phyloP scores from a whole-genome alignment of 2,329 filamentous ascomycete species.

The Epichloe amarillans region DNA sequence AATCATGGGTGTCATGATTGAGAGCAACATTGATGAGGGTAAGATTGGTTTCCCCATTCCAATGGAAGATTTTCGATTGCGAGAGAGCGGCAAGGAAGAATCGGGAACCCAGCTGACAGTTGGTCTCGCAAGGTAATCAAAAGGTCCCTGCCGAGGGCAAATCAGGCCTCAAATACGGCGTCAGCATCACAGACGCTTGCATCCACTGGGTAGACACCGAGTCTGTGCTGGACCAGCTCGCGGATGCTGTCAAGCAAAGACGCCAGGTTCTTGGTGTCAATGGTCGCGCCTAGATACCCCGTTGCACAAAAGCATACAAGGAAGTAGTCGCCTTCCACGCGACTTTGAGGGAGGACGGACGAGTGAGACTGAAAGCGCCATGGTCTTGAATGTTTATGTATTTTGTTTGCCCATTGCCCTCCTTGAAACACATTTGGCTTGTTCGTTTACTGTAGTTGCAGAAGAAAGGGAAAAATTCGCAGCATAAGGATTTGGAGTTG shows the following conservation, averaged over 20 bases:
- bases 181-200: constrained; percentile 93
- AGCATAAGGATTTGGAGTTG: not conserved
- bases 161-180: constrained; percentile 66
- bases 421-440: not conserved
- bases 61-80: not conserved
- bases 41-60: not conserved
- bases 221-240: constrained; percentile 68
- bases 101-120: not conserved
- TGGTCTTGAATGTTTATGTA: not conserved
- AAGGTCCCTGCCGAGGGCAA: constrained; percentile 80
- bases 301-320: not conserved
- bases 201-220: constrained; percentile 86
- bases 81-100: not conserved
- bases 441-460: not conserved
- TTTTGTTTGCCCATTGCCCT: not conserved
- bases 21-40: constrained; percentile 88
- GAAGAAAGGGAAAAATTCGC: not conserved
- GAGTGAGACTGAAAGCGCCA: not conserved
- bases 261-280: constrained; percentile 26
- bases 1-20: constrained; percentile 96
- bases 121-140: constrained; percentile 39
- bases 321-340: not conserved
- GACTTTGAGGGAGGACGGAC: not conserved
- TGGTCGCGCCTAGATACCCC: not conserved
- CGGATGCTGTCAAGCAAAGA: constrained; percentile 66